Percentiles rank a stretch among this genome's conserved stretches.
These are phyloP conservation scores for Nymphaea thermarum DNA, from an alignment of 164 flowering plant genomes.

Conservation along the genomic window DNA sequence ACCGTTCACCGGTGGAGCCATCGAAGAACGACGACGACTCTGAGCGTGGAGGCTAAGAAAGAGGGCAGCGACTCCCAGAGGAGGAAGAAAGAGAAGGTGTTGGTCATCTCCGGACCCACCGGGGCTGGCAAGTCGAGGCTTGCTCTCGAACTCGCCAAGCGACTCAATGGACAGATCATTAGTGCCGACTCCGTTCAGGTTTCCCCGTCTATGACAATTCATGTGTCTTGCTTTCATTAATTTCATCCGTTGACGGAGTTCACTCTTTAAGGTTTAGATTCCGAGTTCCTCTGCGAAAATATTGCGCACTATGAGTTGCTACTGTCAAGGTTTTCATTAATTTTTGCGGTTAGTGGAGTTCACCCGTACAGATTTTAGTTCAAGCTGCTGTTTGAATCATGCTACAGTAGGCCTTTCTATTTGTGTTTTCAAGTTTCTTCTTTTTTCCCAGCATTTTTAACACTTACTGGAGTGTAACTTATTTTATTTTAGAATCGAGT, in stretches of 20 bases:
- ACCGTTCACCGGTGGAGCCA: background rate
- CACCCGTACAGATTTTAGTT: too few relatives aligned
- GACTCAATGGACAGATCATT: constrained; percentile 85
- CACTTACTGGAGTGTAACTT: too few relatives aligned
- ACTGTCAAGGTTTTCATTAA: too few relatives aligned
- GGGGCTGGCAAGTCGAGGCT: constrained; percentile 85
- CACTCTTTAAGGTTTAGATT: background rate
- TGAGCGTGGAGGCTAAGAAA: background rate
- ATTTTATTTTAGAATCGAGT: too few relatives aligned
- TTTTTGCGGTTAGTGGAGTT: too few relatives aligned
- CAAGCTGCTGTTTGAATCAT: too few relatives aligned
- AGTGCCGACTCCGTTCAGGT: constrained; percentile 99
- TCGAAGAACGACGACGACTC: background rate
- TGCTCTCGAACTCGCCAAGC: constrained; percentile 79
- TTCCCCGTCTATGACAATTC: background rate
- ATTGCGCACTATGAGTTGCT: background rate
- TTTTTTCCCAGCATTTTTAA: too few relatives aligned
- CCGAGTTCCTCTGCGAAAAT: background rate
- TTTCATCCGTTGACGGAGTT: background rate
- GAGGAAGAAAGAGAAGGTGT: constrained; percentile 47
- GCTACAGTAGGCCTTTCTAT: too few relatives aligned
- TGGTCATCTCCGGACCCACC: constrained; percentile 92
- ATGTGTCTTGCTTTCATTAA: background rate
- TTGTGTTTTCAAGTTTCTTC: too few relatives aligned
- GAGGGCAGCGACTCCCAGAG: background rate